These are phyloP conservation scores for Sicyos edulis DNA, from an alignment of 306 rosid species.

Conservation along the genomic window DNA sequence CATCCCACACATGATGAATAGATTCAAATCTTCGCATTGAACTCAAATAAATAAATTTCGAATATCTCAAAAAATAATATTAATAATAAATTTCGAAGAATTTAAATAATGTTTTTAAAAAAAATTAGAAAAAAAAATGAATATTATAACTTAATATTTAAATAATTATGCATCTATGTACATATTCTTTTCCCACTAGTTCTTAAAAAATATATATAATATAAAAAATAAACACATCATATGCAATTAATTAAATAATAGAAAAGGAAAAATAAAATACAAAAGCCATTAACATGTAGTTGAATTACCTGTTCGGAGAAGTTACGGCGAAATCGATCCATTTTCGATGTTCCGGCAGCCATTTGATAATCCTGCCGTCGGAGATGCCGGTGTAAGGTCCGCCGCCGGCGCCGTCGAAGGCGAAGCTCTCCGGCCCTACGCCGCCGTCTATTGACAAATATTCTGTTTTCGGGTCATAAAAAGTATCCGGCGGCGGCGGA, in stretches of 20 bases:
- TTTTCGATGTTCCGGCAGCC: conserved; percentile 31
- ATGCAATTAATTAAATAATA: background rate
- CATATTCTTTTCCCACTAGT: background rate
- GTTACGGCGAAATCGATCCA: conserved; percentile 55
- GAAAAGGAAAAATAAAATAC: background rate
- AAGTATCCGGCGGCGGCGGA: background rate
- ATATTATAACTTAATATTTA: no score
- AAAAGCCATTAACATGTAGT: background rate
- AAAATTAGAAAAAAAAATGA: no score
- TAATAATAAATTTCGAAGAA: no score
- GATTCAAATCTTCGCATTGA: background rate
- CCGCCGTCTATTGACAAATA: conserved; percentile 33
- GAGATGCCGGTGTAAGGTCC: conserved; percentile 77
- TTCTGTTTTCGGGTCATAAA: conserved; percentile 22
- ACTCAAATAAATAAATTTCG: no score
- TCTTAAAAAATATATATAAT: background rate
- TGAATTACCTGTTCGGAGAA: conserved; percentile 42
- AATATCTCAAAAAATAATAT: no score
- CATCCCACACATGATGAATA: no score
- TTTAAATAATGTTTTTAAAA: no score
- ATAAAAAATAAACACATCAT: background rate
- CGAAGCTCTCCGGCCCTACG: conserved; percentile 61
- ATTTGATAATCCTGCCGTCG: conserved; percentile 64
- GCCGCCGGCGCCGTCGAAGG: conserved; percentile 46
- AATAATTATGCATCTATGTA: no score